Evolutionary conservation across 495 filamentous ascomycete genomes (phyloP).

Genomic region (Aspergillus baeticus): DNA sequence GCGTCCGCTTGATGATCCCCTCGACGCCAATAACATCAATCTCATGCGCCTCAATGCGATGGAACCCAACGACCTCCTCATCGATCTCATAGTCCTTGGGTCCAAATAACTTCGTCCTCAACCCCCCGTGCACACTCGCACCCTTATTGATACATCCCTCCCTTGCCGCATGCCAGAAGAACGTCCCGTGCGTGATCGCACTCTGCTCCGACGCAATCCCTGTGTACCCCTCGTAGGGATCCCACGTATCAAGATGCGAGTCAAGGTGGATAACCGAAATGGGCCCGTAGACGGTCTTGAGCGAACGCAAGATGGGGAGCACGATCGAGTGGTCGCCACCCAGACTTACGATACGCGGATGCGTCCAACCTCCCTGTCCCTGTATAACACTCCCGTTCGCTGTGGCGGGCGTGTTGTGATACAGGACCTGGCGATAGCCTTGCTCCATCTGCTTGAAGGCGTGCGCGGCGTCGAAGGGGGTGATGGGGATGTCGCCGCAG

Average conservation of each 20-base stretch:
- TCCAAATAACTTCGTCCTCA: slow-evolving; percentile 26
- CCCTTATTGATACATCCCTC: slow-evolving; percentile 25
- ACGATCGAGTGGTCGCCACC: slow-evolving; percentile 67
- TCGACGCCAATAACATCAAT: slow-evolving; percentile 29
- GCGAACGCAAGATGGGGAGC: slow-evolving; percentile 55
- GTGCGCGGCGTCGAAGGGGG: slow-evolving; percentile 55
- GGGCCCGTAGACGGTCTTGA: slow-evolving; percentile 52
- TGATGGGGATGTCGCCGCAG: slow-evolving; percentile 63
- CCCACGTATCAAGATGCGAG: slow-evolving; percentile 58
- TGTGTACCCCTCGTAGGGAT: slow-evolving; percentile 35
- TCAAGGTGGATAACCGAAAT: slow-evolving; percentile 61
- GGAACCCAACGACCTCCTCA: slow-evolving; percentile 21
- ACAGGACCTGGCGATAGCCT: slow-evolving; percentile 33
- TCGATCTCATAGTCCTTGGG: slow-evolving; percentile 26
- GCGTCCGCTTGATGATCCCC: slow-evolving; percentile 18
- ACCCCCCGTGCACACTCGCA: slow-evolving; percentile 26
- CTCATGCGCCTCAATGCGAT: slow-evolving; percentile 20
- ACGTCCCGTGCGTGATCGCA: slow-evolving; percentile 31
- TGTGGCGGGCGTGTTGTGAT: too few relatives aligned
- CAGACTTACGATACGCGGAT: slow-evolving; percentile 50
- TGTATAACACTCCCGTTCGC: too few relatives aligned
- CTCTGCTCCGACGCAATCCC: slow-evolving; percentile 27
- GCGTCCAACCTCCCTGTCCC: slow-evolving; percentile 17
- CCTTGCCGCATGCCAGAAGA: slow-evolving; percentile 30
- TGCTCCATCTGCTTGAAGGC: slow-evolving; percentile 62